phyloP scores from a whole-genome alignment of 208 protist genomes.

The Endotrypanum monterogeii region DNA sequence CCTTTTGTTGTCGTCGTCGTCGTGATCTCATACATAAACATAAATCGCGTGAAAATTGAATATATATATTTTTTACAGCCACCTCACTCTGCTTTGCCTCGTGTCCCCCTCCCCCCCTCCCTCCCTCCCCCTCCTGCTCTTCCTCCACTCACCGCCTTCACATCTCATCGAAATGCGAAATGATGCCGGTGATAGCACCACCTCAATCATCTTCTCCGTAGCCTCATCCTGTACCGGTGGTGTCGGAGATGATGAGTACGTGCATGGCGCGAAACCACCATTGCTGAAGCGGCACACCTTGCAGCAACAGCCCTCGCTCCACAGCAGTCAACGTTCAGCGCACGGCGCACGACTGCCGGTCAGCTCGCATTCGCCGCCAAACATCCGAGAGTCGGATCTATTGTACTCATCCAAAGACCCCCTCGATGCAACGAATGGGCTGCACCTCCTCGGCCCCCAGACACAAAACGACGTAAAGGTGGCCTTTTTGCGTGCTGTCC shows the following conservation, averaged over 20 bases:
- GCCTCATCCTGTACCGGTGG: constrained; percentile 9
- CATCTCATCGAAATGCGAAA: constrained; percentile 5
- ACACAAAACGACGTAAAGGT: constrained; percentile 9
- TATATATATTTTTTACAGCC: too few species aligned
- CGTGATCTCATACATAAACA: background rate
- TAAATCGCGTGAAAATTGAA: too few species aligned
- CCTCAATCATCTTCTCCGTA: constrained; percentile 33
- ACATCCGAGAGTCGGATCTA: background rate
- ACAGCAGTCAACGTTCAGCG: background rate
- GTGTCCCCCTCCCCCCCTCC: background rate
- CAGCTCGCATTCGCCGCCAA: background rate
- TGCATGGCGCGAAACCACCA: background rate
- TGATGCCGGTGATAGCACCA: constrained; percentile 12
- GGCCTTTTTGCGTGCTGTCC: constrained; percentile 17
- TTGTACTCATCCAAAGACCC: background rate
- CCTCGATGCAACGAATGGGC: background rate
- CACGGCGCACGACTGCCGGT: background rate
- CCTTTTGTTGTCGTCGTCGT: background rate
- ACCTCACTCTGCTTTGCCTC: too few species aligned
- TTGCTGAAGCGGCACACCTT: background rate
- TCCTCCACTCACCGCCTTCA: background rate
- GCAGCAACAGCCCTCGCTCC: too few species aligned
- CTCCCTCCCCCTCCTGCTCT: background rate
- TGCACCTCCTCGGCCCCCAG: background rate
- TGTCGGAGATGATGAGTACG: background rate